These are phyloP conservation scores for Vigna trinervia DNA, from an alignment of 306 rosid genomes.

Conservation along the genomic window DNA sequence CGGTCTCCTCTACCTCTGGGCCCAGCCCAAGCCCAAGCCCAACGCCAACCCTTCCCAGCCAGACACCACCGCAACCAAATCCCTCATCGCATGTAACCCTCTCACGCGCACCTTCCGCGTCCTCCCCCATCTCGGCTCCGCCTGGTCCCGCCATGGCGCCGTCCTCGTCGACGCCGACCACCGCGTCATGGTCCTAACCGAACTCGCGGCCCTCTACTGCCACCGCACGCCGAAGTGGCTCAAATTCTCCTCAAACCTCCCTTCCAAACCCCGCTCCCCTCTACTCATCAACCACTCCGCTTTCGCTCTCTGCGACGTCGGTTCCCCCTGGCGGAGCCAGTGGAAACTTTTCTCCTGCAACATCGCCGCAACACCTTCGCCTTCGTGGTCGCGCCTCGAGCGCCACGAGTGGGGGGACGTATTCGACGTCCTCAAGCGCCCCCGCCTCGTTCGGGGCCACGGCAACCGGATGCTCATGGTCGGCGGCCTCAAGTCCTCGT, in stretches of 20 bases:
- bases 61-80: conserved; percentile 45
- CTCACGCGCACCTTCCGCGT: conserved; percentile 69
- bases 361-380: conserved; percentile 20
- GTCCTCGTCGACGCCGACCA: conserved; percentile 74
- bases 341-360: conserved; percentile 81
- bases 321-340: conserved; percentile 88
- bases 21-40: conserved; percentile 57
- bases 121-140: conserved; percentile 89
- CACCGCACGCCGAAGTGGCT: conserved; percentile 53
- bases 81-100: conserved; percentile 82
- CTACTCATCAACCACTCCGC: conserved; percentile 66
- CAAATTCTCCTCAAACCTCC: conserved; percentile 81
- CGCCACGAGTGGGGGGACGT: conserved; percentile 87
- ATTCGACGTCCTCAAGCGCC: conserved; percentile 78
- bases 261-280: conserved; percentile 90
- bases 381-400: conserved; percentile 70
- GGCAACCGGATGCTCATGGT: conserved; percentile 73
- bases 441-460: conserved; percentile 70
- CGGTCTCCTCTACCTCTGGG: conserved; percentile 92
- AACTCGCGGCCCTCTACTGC: conserved; percentile 79
- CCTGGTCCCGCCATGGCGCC: conserved; percentile 93
- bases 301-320: conserved; percentile 86
- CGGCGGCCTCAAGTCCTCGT: conserved; percentile 83
- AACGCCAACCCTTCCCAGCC: conserved; percentile 48
- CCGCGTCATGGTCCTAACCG: conserved; percentile 84